A percentile compares a stretch with the other conserved stretches of the same genome.
Evolutionary conservation across 2,329 filamentous ascomycete genomes (phyloP).

Genomic region (Geoglossum cookeanum): DNA sequence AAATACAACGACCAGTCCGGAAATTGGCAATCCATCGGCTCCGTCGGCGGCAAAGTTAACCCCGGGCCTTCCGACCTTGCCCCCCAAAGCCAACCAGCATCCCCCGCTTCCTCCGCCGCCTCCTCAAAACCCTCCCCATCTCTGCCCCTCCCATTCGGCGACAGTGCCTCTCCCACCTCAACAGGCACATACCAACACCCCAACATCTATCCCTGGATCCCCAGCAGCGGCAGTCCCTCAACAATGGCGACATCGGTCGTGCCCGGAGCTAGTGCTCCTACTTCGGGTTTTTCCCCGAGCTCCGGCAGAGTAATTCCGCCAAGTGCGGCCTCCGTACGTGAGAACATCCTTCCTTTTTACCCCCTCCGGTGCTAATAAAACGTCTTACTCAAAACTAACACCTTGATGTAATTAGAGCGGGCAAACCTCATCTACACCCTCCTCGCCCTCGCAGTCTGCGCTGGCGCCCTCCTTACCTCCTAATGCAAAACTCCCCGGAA

Average conservation of each 20-base stretch:
- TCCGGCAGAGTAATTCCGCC: not conserved
- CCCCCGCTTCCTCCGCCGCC: not conserved
- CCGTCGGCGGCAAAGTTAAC: constrained; percentile 62
- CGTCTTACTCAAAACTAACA: not conserved
- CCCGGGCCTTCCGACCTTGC: constrained; percentile 10
- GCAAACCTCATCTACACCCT: no score
- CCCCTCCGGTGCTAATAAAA: not conserved
- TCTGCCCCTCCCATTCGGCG: not conserved
- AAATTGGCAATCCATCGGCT: constrained; percentile 61
- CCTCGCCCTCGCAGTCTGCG: no score
- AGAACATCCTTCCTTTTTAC: not conserved
- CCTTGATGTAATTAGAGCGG: no score
- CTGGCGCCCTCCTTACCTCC: no score
- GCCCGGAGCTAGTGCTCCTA: not conserved
- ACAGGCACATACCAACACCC: not conserved
- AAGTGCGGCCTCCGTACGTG: not conserved
- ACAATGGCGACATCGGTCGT: not conserved
- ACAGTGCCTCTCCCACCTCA: not conserved
- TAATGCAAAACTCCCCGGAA: no score
- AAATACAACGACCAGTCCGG: constrained; percentile 62
- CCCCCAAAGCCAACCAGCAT: not conserved
- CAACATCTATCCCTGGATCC: not conserved
- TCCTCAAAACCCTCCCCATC: not conserved
- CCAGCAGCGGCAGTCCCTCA: not conserved
- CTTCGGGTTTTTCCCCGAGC: not conserved